Conservation (phyloP, 805 yeast species). For the Nakazawaea peltata region DNA sequence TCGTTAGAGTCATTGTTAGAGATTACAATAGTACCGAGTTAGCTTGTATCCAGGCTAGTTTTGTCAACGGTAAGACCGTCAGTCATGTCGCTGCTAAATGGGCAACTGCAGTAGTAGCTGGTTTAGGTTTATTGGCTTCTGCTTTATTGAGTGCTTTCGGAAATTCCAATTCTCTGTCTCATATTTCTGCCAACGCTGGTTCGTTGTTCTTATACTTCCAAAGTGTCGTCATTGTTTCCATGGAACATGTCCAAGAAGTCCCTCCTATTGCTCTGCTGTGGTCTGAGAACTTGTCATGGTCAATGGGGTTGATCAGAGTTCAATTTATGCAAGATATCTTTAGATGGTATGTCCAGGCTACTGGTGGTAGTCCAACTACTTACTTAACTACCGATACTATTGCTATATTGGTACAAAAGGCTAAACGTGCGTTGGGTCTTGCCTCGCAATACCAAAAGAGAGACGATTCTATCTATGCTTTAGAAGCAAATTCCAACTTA, state of each 20-base stretch:
- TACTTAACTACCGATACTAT: constrained; percentile 53
- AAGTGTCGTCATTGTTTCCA: constrained; percentile 72
- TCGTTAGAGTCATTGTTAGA: constrained; percentile 45
- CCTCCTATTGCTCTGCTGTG: constrained; percentile 93
- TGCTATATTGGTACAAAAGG: constrained; percentile 69
- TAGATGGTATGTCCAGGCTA: constrained; percentile 78
- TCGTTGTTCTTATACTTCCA: constrained; percentile 85
- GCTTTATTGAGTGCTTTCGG: constrained; percentile 80
- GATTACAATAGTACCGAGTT: constrained; percentile 32
- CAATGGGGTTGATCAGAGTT: constrained; percentile 81
- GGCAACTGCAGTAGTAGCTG: constrained; percentile 90
- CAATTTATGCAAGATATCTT: constrained; percentile 78
- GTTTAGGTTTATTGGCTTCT: constrained; percentile 77
- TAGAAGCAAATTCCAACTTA: constrained; percentile 49
- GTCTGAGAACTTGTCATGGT: constrained; percentile 91
- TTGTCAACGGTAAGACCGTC: constrained; percentile 74
- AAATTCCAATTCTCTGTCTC: constrained; percentile 83
- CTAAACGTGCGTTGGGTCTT: constrained; percentile 13
- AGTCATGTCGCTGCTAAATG: constrained; percentile 78
- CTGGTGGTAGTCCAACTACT: constrained; percentile 80
- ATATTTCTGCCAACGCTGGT: constrained; percentile 79
- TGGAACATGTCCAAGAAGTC: constrained; percentile 77
- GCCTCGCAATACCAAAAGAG: constrained; percentile 14
- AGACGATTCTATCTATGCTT: constrained; percentile 22
- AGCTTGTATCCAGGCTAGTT: constrained; percentile 71